Evolutionary conservation across 352 stramenopile genomes (phyloP).

Genomic region (Globisporangium cystogenes): DNA sequence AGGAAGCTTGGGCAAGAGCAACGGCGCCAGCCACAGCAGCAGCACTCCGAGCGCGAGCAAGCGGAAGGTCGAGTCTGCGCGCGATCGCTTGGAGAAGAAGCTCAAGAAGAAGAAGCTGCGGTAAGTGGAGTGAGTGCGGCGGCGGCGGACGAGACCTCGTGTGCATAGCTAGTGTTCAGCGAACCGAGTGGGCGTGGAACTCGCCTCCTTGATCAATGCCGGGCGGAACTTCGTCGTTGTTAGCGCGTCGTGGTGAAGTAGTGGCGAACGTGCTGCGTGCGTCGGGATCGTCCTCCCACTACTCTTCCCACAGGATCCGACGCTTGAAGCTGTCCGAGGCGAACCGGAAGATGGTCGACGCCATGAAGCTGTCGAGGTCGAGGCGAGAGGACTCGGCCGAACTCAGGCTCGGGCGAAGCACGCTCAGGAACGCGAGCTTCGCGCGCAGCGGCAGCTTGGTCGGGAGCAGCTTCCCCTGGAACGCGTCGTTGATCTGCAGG

Average conservation of each 20-base stretch:
- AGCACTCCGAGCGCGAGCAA: too few species aligned
- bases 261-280: too few species aligned
- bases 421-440: slow-evolving; percentile 8
- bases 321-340: background rate
- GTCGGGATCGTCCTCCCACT: too few species aligned
- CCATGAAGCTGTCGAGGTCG: slow-evolving; percentile 4
- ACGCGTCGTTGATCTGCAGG: background rate
- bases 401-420: background rate
- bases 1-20: slow-evolving; percentile 16
- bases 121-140: background rate
- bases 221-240: too few species aligned
- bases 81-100: slow-evolving; percentile 75
- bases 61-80: slow-evolving; percentile 51
- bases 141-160: background rate
- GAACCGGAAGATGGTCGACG: slow-evolving; percentile 8
- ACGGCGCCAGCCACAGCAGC: background rate
- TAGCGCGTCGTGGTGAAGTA: too few species aligned
- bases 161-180: background rate
- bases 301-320: slow-evolving; percentile 4
- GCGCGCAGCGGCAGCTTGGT: background rate
- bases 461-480: slow-evolving; percentile 1
- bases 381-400: background rate
- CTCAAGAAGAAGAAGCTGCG: slow-evolving; percentile 71
- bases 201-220: too few species aligned
- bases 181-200: too few species aligned